Conservation (phyloP, 345 rosid genomes). For the Stellera chamaejasme region DNA sequence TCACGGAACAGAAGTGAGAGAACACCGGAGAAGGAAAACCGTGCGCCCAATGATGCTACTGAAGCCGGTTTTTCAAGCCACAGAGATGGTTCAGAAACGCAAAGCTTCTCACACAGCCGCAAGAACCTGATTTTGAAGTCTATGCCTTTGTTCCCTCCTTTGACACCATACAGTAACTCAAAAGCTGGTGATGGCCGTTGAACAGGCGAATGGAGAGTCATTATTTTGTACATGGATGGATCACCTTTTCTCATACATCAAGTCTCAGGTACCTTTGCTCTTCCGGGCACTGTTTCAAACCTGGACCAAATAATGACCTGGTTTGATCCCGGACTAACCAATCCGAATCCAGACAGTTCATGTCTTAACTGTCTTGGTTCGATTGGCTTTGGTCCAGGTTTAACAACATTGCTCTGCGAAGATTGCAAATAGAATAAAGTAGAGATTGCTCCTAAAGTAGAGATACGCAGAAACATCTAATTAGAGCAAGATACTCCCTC, state of each 20-base stretch:
- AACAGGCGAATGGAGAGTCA: background rate
- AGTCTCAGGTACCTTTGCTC: too few relatives aligned
- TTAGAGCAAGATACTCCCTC: too few relatives aligned
- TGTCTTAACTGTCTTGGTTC: too few relatives aligned
- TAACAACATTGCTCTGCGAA: too few relatives aligned
- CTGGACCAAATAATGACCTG: too few relatives aligned
- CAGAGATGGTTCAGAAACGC: constrained; percentile 13
- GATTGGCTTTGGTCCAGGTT: too few relatives aligned
- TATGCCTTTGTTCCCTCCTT: constrained; percentile 23
- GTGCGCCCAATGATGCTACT: constrained; percentile 13
- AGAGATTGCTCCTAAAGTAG: too few relatives aligned
- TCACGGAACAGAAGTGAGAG: constrained; percentile 6
- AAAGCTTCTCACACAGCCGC: constrained; percentile 12
- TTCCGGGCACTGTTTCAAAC: too few relatives aligned
- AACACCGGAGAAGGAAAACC: constrained; percentile 13
- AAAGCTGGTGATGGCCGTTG: constrained; percentile 11
- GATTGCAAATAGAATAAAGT: too few relatives aligned
- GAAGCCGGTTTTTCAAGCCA: constrained; percentile 16
- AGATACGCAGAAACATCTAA: too few relatives aligned
- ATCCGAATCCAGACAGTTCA: too few relatives aligned
- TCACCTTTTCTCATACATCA: background rate
- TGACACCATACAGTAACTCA: constrained; percentile 20
- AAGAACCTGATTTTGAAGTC: constrained; percentile 15
- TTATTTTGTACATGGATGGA: background rate
- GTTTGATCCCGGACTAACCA: too few relatives aligned